These are phyloP conservation scores for Populus tremula DNA, from an alignment of 345 rosid genomes.

Conservation along the genomic window DNA sequence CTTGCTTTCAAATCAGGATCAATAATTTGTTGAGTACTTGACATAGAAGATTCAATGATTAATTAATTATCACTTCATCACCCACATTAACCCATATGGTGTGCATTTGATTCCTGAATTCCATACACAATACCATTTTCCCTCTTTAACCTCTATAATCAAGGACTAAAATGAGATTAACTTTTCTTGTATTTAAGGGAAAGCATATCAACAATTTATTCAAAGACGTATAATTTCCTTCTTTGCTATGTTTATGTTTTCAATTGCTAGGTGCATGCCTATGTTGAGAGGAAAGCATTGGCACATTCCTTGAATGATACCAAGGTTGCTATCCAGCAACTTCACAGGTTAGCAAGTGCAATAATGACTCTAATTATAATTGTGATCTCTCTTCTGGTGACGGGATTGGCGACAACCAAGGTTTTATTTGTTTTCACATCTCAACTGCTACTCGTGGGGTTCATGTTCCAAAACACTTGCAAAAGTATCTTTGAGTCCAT, in stretches of 20 bases:
- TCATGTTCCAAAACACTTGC: constrained; percentile 81
- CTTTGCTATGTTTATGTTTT: neutral
- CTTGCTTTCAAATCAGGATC: no score
- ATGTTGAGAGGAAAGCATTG: constrained; percentile 63
- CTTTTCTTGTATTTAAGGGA: no score
- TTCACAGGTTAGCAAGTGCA: constrained; percentile 72
- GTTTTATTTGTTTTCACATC: constrained; percentile 57
- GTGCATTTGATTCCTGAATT: no score
- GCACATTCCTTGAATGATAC: constrained; percentile 74
- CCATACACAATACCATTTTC: no score
- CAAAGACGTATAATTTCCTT: no score
- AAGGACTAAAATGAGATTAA: no score
- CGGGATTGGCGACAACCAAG: constrained; percentile 61
- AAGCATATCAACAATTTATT: no score
- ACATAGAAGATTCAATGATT: no score
- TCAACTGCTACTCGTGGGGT: constrained; percentile 63
- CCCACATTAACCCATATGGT: no score
- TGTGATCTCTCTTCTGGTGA: constrained; percentile 54
- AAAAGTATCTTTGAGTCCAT: constrained; percentile 75
- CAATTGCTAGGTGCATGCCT: constrained; percentile 52
- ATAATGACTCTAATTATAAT: constrained; percentile 47
- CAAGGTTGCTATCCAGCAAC: constrained; percentile 69
- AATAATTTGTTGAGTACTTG: no score
- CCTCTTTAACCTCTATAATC: no score
- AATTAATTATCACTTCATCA: no score